phyloP scores from a whole-genome alignment of 108 stramenopile species.

The Craspedostauros australis region DNA sequence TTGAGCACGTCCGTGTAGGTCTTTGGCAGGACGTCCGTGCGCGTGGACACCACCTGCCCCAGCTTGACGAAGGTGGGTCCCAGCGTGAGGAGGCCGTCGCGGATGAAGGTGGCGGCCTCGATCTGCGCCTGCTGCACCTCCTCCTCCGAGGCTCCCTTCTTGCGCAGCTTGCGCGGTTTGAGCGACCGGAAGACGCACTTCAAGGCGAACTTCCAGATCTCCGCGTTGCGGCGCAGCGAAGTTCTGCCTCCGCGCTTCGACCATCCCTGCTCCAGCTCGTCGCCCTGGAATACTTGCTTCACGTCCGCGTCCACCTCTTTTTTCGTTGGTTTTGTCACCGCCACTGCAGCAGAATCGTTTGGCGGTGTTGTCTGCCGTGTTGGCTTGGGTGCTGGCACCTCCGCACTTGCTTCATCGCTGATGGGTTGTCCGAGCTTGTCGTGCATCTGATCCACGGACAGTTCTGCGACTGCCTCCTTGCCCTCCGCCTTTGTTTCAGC shows the following conservation, averaged over 20 bases:
- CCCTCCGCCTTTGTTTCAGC: too few species aligned
- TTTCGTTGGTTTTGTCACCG: not conserved
- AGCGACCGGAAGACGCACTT: conserved; percentile 69
- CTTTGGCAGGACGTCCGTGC: conserved; percentile 86
- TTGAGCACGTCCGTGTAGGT: conserved; percentile 88
- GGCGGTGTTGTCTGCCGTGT: too few species aligned
- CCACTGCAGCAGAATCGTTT: conserved; percentile 3
- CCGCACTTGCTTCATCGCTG: too few species aligned
- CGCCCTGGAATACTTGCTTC: conserved; percentile 55
- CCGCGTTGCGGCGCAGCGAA: conserved; percentile 67
- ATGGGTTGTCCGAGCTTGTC: too few species aligned
- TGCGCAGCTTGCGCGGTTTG: conserved; percentile 62
- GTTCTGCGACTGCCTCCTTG: too few species aligned
- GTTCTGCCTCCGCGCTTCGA: conserved; percentile 52
- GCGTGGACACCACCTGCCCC: conserved; percentile 55
- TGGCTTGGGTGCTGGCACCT: too few species aligned
- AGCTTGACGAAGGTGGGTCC: conserved; percentile 96
- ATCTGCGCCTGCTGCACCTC: conserved; percentile 57
- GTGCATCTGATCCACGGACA: too few species aligned
- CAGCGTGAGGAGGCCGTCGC: conserved; percentile 77
- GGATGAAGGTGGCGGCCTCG: conserved; percentile 77
- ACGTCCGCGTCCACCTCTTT: not conserved
- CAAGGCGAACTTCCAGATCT: conserved; percentile 86
- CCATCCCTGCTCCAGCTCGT: conserved; percentile 77
- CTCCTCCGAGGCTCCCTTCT: conserved; percentile 60